Conservation (phyloP, 306 rosid genomes). For the Citrullus mucosospermus region DNA sequence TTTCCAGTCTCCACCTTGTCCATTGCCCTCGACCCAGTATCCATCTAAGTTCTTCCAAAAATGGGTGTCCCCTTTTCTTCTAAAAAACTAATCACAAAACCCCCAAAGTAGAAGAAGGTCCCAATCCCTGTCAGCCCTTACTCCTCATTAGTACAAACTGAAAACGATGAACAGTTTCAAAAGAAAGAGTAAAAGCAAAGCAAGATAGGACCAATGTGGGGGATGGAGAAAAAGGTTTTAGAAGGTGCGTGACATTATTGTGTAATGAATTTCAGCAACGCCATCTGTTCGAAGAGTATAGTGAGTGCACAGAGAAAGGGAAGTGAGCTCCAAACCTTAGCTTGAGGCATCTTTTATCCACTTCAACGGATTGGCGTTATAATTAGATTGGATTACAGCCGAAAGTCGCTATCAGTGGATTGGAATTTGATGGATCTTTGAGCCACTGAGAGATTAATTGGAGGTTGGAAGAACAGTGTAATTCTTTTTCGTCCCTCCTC, state of each 20-base stretch:
- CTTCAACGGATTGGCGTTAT: neutral
- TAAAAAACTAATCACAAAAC: neutral
- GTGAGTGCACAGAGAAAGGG: constrained; percentile 10
- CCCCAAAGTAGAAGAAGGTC: neutral
- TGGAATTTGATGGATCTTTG: neutral
- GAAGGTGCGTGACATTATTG: neutral
- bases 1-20: constrained; percentile 18
- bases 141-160: neutral
- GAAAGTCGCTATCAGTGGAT: neutral
- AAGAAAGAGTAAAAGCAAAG: constrained; percentile 37
- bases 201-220: constrained; percentile 14
- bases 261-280: neutral
- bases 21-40: constrained; percentile 31
- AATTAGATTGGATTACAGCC: neutral
- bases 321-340: constrained; percentile 2
- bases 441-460: neutral
- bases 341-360: constrained; percentile 6
- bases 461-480: neutral
- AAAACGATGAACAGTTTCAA: neutral
- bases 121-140: neutral
- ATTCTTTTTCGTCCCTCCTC: neutral
- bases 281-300: neutral
- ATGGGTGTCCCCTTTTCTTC: constrained; percentile 1
- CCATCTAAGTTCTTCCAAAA: constrained; percentile 29
- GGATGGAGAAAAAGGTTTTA: neutral